phyloP scores from a whole-genome alignment of 495 filamentous ascomycete genomes.

The Penicillium mononematosum region DNA sequence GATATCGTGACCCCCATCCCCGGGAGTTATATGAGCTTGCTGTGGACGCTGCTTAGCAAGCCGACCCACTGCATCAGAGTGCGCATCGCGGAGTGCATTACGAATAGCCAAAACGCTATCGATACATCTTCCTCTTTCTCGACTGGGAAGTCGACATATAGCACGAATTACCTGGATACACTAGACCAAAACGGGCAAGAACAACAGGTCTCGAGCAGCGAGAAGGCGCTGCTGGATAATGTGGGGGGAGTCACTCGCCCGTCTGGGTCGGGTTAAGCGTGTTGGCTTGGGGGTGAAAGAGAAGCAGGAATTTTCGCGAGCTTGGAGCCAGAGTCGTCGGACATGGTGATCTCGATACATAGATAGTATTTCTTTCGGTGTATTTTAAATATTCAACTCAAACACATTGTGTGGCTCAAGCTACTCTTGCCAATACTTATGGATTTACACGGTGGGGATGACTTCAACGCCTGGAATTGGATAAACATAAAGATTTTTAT shows the following conservation, averaged over 20 bases:
- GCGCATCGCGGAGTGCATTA: conserved; percentile 73
- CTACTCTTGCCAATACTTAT: background rate
- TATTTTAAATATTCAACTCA: conserved; percentile 1
- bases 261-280: conserved; percentile 85
- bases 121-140: conserved; percentile 14
- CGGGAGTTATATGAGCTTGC: conserved; percentile 59
- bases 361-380: background rate
- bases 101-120: conserved; percentile 41
- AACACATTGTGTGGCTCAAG: background rate
- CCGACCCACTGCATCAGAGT: conserved; percentile 89
- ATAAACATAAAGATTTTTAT: too few species aligned
- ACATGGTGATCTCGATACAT: conserved; percentile 29
- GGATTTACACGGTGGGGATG: too few species aligned
- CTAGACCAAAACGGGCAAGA: conserved; percentile 37
- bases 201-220: conserved; percentile 49
- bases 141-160: conserved; percentile 37
- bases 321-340: conserved; percentile 53
- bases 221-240: conserved; percentile 64
- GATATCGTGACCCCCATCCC: conserved; percentile 93
- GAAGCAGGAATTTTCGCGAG: conserved; percentile 72
- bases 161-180: conserved; percentile 52
- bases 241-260: conserved; percentile 81
- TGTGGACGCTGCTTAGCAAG: conserved; percentile 82
- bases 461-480: too few species aligned
- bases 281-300: conserved; percentile 79